Percentiles rank a stretch among this genome's conserved stretches.
Evolutionary conservation across 73 alveolate genomes (phyloP).

Genomic region (Paramecium tetraurelia): DNA sequence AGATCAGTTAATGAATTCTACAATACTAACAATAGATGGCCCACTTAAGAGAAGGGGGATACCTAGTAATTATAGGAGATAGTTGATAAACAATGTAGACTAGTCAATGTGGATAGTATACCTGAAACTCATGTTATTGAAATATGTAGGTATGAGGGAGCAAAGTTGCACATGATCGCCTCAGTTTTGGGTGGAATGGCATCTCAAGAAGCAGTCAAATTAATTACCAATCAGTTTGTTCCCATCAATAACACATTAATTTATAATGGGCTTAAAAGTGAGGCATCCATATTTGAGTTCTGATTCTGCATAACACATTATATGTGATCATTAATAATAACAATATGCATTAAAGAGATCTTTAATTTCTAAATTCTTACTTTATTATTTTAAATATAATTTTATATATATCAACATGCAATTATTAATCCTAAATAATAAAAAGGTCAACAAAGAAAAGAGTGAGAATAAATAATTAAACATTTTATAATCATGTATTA

Average conservation of each 20-base stretch:
- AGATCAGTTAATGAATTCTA: conserved; percentile 87
- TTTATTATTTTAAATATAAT: too few relatives aligned
- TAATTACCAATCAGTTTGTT: conserved; percentile 89
- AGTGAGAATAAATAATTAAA: too few relatives aligned
- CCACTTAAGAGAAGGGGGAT: conserved; percentile 67
- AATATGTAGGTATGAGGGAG: conserved; percentile 84
- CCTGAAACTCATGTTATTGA: conserved; percentile 66
- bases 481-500: too few relatives aligned
- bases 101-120: background rate
- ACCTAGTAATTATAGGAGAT: conserved; percentile 22
- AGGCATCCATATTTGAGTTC: conserved; percentile 74
- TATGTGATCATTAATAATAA: background rate
- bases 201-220: conserved; percentile 93
- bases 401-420: too few relatives aligned
- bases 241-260: conserved; percentile 92
- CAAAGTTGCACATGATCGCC: conserved; percentile 83
- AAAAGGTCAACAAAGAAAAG: too few relatives aligned
- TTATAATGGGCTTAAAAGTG: conserved; percentile 84
- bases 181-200: conserved; percentile 96
- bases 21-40: conserved; percentile 75
- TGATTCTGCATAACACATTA: conserved; percentile 44
- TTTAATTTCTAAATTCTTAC: too few relatives aligned
- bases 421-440: too few relatives aligned
- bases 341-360: background rate
- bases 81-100: background rate